Base-by-base conservation (phyloP, 1,139 yeast genomes). In the Sugiyamaella japonica region DNA sequence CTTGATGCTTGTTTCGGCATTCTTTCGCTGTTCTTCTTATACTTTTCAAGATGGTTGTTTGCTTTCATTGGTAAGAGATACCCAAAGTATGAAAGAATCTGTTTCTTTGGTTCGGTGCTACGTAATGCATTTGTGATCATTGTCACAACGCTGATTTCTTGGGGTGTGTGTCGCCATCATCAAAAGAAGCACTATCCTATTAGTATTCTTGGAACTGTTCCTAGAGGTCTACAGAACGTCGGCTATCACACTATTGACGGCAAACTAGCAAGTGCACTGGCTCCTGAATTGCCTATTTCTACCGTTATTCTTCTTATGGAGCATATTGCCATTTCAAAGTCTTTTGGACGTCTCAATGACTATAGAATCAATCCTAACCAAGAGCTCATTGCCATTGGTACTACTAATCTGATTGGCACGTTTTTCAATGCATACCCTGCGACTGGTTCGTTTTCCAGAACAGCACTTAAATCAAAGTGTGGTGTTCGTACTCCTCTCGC, bases 401-500 rank as follows among this genome's bases (percentile, higher is more conserved):
- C 87, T 46, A 86, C 93, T 56, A 91, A 91, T 73, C 77, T 90
- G 69, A 79, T 91, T 63, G 97, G 97, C 63, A 88, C 96, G 25
- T 89, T 90, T 68, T 91, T 91, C 78, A 79, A 83, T 66, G 97
- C 97, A 8, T 91, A 91, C 70, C 98, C 98, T 13, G 91, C 97
- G 9, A 91, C 98, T 9, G 97, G 98, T 53, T 91, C 97, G 1
- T 91, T 91, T 72, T 88, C 96, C 17, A 84, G 97, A 76, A 86
- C 97, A 48, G 97, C 97, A 10, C 79, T 91, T 66, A 90, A 91
- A 73, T 87, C 96, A 54, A 91, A 90, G 73, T 90, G 97, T 79
- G 96, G 96, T 67, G 98, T 91, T 46, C 82, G 91, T 67, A 91
- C 98, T 39, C 98, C 98, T 32, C 76, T 90, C 59, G 96, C 97